Evolutionary conservation across 495 filamentous ascomycete species (phyloP).

Genomic region (Podospora comata): DNA sequence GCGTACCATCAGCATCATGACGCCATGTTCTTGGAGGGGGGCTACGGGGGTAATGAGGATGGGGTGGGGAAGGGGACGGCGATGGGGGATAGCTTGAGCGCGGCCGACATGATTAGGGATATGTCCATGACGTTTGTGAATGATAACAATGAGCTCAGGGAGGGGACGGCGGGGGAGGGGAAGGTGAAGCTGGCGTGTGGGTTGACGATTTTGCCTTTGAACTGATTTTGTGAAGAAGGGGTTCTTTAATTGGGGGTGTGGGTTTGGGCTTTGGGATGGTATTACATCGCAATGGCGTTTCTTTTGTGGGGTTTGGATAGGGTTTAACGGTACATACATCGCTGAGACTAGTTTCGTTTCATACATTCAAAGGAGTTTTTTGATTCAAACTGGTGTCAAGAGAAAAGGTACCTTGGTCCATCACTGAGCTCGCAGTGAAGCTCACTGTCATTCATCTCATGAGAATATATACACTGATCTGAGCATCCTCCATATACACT

Average conservation of each 20-base stretch:
- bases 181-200: conserved; percentile 31
- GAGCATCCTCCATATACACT: not conserved
- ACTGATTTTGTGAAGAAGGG: not conserved
- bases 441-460: not conserved
- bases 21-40: not conserved
- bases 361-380: too few relatives aligned
- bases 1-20: not conserved
- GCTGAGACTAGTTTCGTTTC: too few relatives aligned
- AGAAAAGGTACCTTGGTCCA: too few relatives aligned
- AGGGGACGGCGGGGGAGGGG: conserved; percentile 11
- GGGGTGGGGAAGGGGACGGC: conserved; percentile 7
- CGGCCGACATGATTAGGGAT: conserved; percentile 17
- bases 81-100: conserved; percentile 24
- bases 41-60: not conserved
- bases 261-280: not conserved
- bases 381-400: too few relatives aligned
- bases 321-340: not conserved
- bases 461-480: not conserved
- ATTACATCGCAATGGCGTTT: not conserved
- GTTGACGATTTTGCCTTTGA: conserved; percentile 31
- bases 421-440: not conserved
- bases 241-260: not conserved
- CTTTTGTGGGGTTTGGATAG: not conserved
- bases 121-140: conserved; percentile 32
- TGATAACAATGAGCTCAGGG: conserved; percentile 15